phyloP scores from a whole-genome alignment of 2,329 filamentous ascomycete species.

The Neofusicoccum sp. region DNA sequence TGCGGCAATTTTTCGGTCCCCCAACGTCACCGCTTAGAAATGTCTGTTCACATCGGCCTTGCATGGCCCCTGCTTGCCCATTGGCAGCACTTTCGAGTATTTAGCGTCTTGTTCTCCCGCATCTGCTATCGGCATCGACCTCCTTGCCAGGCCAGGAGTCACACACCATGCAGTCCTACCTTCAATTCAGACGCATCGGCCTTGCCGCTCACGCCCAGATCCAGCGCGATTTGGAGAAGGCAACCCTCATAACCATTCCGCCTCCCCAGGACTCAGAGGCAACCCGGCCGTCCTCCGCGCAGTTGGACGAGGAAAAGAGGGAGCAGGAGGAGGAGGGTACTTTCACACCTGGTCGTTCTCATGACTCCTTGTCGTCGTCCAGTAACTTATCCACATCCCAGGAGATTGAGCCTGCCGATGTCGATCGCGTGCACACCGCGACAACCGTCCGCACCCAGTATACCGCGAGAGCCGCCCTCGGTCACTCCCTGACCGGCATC shows the following conservation, averaged over 20 bases:
- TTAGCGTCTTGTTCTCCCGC: neutral
- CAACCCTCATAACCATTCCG: conserved; percentile 5
- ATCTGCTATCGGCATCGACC: neutral
- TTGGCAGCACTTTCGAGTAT: neutral
- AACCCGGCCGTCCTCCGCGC: neutral
- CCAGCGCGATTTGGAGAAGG: conserved; percentile 25
- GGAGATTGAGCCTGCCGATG: conserved; percentile 26
- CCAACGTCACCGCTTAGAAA: conserved; percentile 19
- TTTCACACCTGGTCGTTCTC: conserved; percentile 20
- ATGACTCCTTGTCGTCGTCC: conserved; percentile 14
- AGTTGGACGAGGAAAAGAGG: neutral
- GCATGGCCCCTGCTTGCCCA: neutral
- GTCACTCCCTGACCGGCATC: conserved; percentile 39
- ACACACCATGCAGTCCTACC: conserved; percentile 32
- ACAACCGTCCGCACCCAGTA: conserved; percentile 34
- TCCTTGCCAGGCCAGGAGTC: neutral
- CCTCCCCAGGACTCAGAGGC: neutral
- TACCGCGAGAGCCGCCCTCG: conserved; percentile 36
- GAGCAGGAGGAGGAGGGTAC: conserved; percentile 8
- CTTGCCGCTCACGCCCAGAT: conserved; percentile 24
- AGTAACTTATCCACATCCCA: conserved; percentile 14
- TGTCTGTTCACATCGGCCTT: neutral
- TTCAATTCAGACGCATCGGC: conserved; percentile 31
- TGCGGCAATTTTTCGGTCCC: conserved; percentile 6
- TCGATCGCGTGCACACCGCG: conserved; percentile 23